phyloP scores from a whole-genome alignment of 169 alveolate genomes.

The Plasmodium vivax region DNA sequence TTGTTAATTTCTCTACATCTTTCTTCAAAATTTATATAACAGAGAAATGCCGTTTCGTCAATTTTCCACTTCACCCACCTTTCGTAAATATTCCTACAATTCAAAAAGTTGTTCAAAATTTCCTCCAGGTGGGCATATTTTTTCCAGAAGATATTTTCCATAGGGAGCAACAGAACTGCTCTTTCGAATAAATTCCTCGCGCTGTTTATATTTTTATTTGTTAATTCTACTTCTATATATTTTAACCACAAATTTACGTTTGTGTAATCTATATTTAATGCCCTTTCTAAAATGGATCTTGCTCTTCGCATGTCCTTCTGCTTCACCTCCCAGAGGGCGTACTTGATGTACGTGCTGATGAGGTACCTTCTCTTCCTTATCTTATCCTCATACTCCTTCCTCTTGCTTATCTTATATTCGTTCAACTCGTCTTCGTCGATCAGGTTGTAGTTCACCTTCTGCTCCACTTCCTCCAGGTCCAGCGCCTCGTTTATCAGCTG shows the following conservation, averaged over 20 bases:
- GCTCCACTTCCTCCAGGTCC: constrained; percentile 91
- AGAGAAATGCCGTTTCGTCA: constrained; percentile 95
- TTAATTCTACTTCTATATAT: constrained; percentile 98
- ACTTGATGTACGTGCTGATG: constrained; percentile 96
- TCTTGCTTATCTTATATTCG: constrained; percentile 91
- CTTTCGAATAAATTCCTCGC: constrained; percentile 98
- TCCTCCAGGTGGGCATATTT: constrained; percentile 99
- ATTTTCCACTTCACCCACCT: constrained; percentile 99
- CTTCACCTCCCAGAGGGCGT: constrained; percentile 98
- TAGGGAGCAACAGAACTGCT: constrained; percentile 96
- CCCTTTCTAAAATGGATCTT: constrained; percentile 97
- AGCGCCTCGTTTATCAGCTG: constrained; percentile 97
- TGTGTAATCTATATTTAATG: constrained; percentile 95
- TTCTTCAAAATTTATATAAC: constrained; percentile 97
- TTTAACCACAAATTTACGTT: constrained; percentile 96
- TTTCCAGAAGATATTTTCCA: constrained; percentile 98
- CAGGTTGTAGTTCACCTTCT: constrained; percentile 85
- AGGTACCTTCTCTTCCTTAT: constrained; percentile 95
- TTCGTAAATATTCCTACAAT: constrained; percentile 94
- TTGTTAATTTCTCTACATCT: constrained; percentile 96
- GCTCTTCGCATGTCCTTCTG: constrained; percentile 95
- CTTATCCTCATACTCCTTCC: constrained; percentile 97
- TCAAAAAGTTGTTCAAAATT: constrained; percentile 95
- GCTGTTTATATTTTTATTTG: constrained; percentile 94
- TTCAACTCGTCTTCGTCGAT: constrained; percentile 95